A percentile compares a stretch with the other conserved stretches of the same genome.
phyloP scores from a whole-genome alignment of 1,284 basidiomycete species.

The Sphagnurus paluster region DNA sequence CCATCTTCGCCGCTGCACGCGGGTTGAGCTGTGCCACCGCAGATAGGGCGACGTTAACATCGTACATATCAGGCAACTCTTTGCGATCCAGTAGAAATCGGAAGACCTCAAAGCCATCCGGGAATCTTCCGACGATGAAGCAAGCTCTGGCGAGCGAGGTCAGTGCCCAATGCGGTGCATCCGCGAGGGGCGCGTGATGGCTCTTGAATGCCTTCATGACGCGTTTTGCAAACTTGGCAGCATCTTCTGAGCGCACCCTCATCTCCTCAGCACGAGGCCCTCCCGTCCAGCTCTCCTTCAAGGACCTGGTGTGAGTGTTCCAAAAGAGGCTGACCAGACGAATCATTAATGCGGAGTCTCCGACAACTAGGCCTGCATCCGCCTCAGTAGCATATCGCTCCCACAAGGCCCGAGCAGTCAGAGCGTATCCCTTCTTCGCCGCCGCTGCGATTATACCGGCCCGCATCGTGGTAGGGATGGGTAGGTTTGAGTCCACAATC shows the following conservation, averaged over 20 bases:
- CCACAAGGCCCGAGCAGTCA: constrained; percentile 53
- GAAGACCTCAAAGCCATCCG: constrained; percentile 49
- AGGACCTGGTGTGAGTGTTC: constrained; percentile 28
- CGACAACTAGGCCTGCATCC: constrained; percentile 43
- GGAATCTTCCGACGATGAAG: constrained; percentile 54
- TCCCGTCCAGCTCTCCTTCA: neutral
- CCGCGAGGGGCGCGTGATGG: constrained; percentile 43
- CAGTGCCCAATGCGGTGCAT: constrained; percentile 50
- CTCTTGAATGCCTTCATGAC: constrained; percentile 46
- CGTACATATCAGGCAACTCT: constrained; percentile 58
- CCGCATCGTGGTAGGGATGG: constrained; percentile 43
- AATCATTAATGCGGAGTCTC: constrained; percentile 48
- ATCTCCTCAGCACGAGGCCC: neutral
- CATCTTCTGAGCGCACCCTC: constrained; percentile 1
- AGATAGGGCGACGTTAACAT: constrained; percentile 62
- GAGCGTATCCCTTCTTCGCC: constrained; percentile 48
- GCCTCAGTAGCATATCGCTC: constrained; percentile 47
- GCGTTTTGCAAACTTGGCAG: constrained; percentile 34
- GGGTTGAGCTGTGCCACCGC: constrained; percentile 53
- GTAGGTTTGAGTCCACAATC: constrained; percentile 39
- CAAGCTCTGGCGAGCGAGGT: constrained; percentile 63
- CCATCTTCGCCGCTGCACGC: constrained; percentile 41
- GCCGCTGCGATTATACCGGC: constrained; percentile 45
- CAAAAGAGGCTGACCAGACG: constrained; percentile 56
- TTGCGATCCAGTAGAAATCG: constrained; percentile 44